Evolutionary conservation across 2,329 filamentous ascomycete species (phyloP), one percentile per base, ranked within the genome.

Genomic region (Cytospora leucostoma): DNA sequence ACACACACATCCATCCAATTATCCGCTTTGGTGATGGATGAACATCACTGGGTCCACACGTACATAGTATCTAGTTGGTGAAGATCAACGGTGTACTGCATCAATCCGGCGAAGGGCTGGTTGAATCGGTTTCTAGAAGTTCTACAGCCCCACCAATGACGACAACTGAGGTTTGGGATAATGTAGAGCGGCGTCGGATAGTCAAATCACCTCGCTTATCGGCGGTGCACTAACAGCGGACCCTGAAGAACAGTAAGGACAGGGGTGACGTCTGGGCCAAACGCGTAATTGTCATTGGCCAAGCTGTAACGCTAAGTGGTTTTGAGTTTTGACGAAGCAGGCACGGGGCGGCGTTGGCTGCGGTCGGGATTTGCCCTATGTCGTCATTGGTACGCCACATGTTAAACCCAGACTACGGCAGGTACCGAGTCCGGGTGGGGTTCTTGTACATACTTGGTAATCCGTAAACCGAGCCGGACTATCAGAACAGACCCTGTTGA

Each of bases 61-160:
- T 27, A 27, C 27, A 27, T 27, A 27, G 27, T 27, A 27, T 27
- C 27, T 27, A 37, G 35, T 19, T 44, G 40, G 40, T 44, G 1
- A 44, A 44, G 40, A 44, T 44, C 40, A 44, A 19, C 40, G 49
- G 58, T 55, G 58, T 50, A 54, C 58, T 61, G 58, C 53, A 52
- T 55, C 37, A 61, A 55, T 50, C 58, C 54, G 58, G 58, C 58
- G 51, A 55, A 27, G 47, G 58, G 51, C 38, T 61, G 58, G 56
- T 53, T 56, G 38, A 63, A 37, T 56, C 44, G 61, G 58, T 3
- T 59, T 65, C 64, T 65, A 65, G 64, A 65, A 62, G 37, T 38
- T n/a, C 51, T 44, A 59, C 38, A 47, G 44, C 55, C 54, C 64
- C 64, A 60, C 56, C 56, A 59, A 65, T 65, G 64, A 65, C 64